Percentiles rank a stretch among this genome's conserved stretches.
Evolutionary conservation across 2,329 filamentous ascomycete species (phyloP).

Genomic region (Venturia carpophila): DNA sequence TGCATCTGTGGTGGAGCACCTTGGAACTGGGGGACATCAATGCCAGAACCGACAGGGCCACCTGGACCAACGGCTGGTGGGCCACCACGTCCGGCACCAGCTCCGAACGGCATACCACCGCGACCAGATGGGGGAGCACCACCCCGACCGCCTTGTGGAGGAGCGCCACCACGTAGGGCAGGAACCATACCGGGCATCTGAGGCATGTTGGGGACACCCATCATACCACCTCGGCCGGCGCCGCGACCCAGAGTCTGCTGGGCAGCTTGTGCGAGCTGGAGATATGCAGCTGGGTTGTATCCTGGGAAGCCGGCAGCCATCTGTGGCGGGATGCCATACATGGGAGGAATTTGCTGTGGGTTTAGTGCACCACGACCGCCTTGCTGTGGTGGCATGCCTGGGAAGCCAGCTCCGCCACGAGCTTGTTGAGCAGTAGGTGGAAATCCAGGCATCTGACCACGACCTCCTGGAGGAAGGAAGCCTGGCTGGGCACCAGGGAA

Average conservation of each 20-base stretch:
- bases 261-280: slow-evolving; percentile 67
- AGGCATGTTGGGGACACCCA: slow-evolving; percentile 42
- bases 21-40: slow-evolving; percentile 46
- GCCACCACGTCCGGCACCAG: slow-evolving; percentile 23
- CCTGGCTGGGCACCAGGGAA: slow-evolving; percentile 72
- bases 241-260: slow-evolving; percentile 51
- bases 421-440: slow-evolving; percentile 67
- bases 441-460: slow-evolving; percentile 53
- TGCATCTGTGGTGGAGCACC: slow-evolving; percentile 63
- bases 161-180: slow-evolving; percentile 30
- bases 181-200: slow-evolving; percentile 51
- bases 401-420: slow-evolving; percentile 80
- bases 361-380: slow-evolving; percentile 75
- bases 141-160: slow-evolving; percentile 35
- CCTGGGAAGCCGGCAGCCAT: slow-evolving; percentile 65
- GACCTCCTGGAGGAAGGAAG: slow-evolving; percentile 50
- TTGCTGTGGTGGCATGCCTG: slow-evolving; percentile 68
- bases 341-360: slow-evolving; percentile 73
- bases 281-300: slow-evolving; percentile 65
- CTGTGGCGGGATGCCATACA: slow-evolving; percentile 66
- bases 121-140: slow-evolving; percentile 34
- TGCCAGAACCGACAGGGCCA: slow-evolving; percentile 26
- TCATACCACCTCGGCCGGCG: slow-evolving; percentile 58
- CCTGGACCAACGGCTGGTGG: slow-evolving; percentile 18
- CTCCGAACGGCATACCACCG: slow-evolving; percentile 25